Evolutionary conservation across 352 stramenopile genomes (phyloP).

Genomic region (Phytophthora boehmeriae): DNA sequence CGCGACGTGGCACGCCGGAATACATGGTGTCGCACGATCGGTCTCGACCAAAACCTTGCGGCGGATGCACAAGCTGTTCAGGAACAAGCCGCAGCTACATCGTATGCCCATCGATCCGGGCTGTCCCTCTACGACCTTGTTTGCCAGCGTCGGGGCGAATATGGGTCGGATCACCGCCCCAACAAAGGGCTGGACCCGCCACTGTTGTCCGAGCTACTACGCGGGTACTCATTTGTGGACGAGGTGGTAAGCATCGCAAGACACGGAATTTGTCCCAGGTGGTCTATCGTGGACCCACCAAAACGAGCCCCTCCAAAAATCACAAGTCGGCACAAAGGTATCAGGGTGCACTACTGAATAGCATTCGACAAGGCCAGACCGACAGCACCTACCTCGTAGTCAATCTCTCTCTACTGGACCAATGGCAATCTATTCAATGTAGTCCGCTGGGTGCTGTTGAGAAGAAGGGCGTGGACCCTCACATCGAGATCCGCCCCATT

Average conservation of each 20-base stretch:
- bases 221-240: not conserved
- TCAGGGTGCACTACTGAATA: not conserved
- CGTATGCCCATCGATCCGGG: not conserved
- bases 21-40: too few relatives aligned
- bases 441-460: constrained; percentile 25
- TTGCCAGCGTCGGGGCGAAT: not conserved
- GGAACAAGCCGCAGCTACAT: constrained; percentile 6
- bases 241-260: not conserved
- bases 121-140: constrained; percentile 4
- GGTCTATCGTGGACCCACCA: not conserved
- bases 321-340: constrained; percentile 11
- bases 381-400: constrained; percentile 15
- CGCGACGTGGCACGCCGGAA: too few relatives aligned
- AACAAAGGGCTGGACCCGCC: constrained; percentile 15
- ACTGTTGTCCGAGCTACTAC: not conserved
- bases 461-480: constrained; percentile 10
- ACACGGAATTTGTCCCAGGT: not conserved
- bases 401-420: not conserved
- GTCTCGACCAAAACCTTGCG: not conserved
- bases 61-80: not conserved
- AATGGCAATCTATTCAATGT: constrained; percentile 10
- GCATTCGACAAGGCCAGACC: constrained; percentile 15
- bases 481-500: constrained; percentile 11
- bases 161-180: not conserved
- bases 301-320: not conserved